Conservation (phyloP, 768 basidiomycete species). For the Psilocybe sp. region DNA sequence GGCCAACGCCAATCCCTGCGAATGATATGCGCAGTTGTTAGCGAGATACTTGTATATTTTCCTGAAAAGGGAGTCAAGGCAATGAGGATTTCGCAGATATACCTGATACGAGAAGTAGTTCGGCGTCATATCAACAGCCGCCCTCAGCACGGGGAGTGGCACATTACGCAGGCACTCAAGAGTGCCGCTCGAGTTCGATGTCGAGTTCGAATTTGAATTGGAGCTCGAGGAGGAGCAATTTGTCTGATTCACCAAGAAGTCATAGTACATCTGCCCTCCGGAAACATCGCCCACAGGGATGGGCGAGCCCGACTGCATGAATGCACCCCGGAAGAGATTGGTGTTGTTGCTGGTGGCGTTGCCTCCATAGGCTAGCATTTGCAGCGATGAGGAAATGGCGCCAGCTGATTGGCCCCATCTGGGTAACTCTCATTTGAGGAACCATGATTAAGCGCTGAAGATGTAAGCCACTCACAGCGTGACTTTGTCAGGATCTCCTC, state of each 20-base stretch:
- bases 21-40: slow-evolving; percentile 1
- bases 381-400: slow-evolving; percentile 38
- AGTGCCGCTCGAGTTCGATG: slow-evolving; percentile 32
- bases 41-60: not conserved
- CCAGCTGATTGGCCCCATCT: slow-evolving; percentile 48
- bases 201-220: no score
- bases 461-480: slow-evolving; percentile 28
- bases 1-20: slow-evolving; percentile 25
- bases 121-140: slow-evolving; percentile 43
- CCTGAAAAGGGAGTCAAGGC: no score
- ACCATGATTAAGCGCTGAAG: not conserved
- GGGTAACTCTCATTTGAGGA: not conserved
- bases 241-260: slow-evolving; percentile 39
- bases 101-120: slow-evolving; percentile 43
- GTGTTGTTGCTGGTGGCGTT: slow-evolving; percentile 15
- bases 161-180: slow-evolving; percentile 42
- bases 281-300: slow-evolving; percentile 20
- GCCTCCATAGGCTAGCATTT: slow-evolving; percentile 32
- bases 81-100: not conserved
- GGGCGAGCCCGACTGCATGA: slow-evolving; percentile 25
- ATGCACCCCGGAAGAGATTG: slow-evolving; percentile 33
- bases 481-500: slow-evolving; percentile 50
- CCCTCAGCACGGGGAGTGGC: slow-evolving; percentile 33
- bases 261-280: slow-evolving; percentile 36
- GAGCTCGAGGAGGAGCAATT: slow-evolving; percentile 26